Evolutionary conservation across 2,329 filamentous ascomycete genomes (phyloP), one percentile per base, ranked within the genome.

Genomic region (Colletotrichum siamense): DNA sequence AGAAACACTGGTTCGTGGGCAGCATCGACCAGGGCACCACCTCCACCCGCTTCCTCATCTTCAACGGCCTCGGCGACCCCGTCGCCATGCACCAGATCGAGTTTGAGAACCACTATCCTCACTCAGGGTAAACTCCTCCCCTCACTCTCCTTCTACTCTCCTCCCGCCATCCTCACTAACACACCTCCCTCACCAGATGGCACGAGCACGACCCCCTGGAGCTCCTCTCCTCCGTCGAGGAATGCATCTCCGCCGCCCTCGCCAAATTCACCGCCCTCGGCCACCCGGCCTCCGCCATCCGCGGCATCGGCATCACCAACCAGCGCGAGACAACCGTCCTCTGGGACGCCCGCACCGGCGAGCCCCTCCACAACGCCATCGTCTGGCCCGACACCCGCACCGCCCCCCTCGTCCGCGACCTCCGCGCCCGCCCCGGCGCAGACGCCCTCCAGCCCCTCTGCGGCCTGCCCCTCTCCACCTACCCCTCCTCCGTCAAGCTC

Each of bases 11-110:
- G 86, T 98, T 95, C 81, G 93, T 98, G 77, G 96, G 95, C 76
- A 95, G 94, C 80, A 96, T 98, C 83, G 96, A 98, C 83, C 95
- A 98, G 82, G 96, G 96, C 75, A 98, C 96, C 15, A 98, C 96
- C 36, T 96, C 94, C 75, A 95, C 95, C 39, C 91, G 96, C 49
- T 98, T 98, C 86, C 91, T 98, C 80, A 96, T 98, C 82, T 98
- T 98, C 87, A 93, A 98, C 85, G 92, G 92, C 78, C 87, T 91
- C 57, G 95, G 96, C 71, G 92, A 94, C 75, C 94, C 95, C 6
- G 91, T 97, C 61, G 95, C 94, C 49, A 93, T 92, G 80, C 95
- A 98, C 83, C 96, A 98, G 86, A 92, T 96, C 79, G 95, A 98
- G 83, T 96, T 98, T 82, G 92, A 92, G 79, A 96, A 98, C 83